phyloP scores from a whole-genome alignment of 129 eudicot genomes.

The Silybum marianum region DNA sequence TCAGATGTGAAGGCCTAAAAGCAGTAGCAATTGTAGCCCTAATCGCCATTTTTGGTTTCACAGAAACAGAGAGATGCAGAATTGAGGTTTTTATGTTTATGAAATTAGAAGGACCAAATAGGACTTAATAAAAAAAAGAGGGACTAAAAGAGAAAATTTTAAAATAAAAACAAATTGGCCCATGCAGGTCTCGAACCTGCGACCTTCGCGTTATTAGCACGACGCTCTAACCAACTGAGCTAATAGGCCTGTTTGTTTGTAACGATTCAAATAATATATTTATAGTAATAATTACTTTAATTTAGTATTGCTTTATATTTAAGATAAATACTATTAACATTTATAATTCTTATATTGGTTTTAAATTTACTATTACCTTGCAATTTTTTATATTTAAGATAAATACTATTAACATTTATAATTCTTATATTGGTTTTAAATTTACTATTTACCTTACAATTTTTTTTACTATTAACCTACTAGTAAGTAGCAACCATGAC shows the following conservation, averaged over 20 bases:
- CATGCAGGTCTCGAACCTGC: conserved; percentile 92
- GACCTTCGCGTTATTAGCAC: conserved; percentile 87
- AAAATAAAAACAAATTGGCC: background rate
- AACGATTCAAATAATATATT: no score
- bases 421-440: no score
- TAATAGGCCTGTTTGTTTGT: conserved; percentile 42
- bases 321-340: no score
- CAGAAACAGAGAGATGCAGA: background rate
- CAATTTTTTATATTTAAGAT: no score
- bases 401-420: no score
- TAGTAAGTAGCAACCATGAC: background rate
- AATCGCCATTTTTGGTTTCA: conserved; percentile 7
- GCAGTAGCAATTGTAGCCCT: background rate
- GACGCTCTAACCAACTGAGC: conserved; percentile 81
- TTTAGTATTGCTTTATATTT: no score
- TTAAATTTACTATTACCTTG: no score
- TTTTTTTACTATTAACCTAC: background rate
- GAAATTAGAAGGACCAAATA: conserved; percentile 10
- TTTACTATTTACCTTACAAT: no score
- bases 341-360: no score
- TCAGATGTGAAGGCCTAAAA: conserved; percentile 16
- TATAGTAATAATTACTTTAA: no score
- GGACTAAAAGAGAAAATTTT: background rate
- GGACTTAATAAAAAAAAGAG: background rate
- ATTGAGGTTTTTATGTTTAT: background rate